Base-by-base conservation (phyloP, 1,284 basidiomycete species). In the Neolentinus lepideus region DNA sequence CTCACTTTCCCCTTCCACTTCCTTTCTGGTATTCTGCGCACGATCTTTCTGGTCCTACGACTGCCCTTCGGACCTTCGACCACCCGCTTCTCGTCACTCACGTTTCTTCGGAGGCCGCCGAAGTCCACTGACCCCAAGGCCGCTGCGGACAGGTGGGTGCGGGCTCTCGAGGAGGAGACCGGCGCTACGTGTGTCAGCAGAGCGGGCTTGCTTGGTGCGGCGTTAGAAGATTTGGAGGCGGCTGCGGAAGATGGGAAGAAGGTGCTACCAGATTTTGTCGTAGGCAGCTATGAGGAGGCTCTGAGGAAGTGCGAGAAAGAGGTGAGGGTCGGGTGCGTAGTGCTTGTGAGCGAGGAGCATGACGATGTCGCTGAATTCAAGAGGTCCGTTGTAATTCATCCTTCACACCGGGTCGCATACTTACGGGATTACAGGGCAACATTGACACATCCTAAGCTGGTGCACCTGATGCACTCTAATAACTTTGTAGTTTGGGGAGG, bases 311-410 rank as follows among this genome's bases (percentile, higher is more conserved):
- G 91, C 57, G 81, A 92, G 66, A 79, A 76, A 53, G 86, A 95
- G 50, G 73, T 81, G 24, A 82, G 81, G 67, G 78, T 97, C 50
- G 86, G 88, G 0, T 89, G 91, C 62, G 80, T 95, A 1, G 71
- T 98, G 1, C 75, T 98, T n/a, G 85, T 94, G 51, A 93, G 90
- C 63, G 84, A 85, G 35, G 94, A 97, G 64, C 94, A 98, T 63
- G 92, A 96, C 64, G 87, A 95, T 63, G 89, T 89, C 38, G 75
- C 84, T 1, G 85, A 85, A 60, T 98, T 98, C 75, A 94, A 94
- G 71, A 78, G 84, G 85, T 87, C 22, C 27, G 53, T 12, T 9
- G 57, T n/a, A 16, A 12, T 31, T 4, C 31, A 3, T 26, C 33
- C 26, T 4, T 29, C 0, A 21, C 0, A 25, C 52, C 51, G 58